These are phyloP conservation scores for Psilocybe azurescens DNA, from an alignment of 768 basidiomycete species.

Conservation along the genomic window DNA sequence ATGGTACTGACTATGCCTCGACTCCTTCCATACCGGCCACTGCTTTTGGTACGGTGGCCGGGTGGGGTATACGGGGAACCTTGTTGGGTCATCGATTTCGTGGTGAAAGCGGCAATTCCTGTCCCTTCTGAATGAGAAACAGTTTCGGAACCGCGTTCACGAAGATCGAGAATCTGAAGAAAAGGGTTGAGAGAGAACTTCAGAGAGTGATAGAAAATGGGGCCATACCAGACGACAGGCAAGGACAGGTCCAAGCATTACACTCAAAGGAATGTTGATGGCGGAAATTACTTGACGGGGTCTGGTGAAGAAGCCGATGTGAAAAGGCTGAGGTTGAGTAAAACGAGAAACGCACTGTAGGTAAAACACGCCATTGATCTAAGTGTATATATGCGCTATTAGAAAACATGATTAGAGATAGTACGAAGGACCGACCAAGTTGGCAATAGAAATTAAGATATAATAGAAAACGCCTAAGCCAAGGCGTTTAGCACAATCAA, in stretches of 20 bases:
- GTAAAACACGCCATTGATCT: conserved; percentile 86
- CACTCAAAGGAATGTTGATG: conserved; percentile 83
- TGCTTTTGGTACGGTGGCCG: conserved; percentile 48
- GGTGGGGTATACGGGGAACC: conserved; percentile 60
- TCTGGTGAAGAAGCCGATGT: conserved; percentile 42
- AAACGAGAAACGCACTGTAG: conserved; percentile 61
- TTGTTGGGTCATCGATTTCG: conserved; percentile 63
- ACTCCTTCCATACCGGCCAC: conserved; percentile 40
- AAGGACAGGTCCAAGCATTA: conserved; percentile 81
- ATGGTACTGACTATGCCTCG: conserved; percentile 56
- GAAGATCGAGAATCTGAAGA: conserved; percentile 76
- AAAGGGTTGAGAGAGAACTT: background rate
- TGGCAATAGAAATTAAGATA: conserved; percentile 84
- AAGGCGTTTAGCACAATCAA: conserved; percentile 1
- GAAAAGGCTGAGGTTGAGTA: conserved; percentile 7
- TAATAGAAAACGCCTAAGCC: conserved; percentile 79
- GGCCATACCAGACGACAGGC: conserved; percentile 73
- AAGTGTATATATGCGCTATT: background rate
- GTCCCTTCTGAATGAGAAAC: conserved; percentile 77
- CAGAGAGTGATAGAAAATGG: background rate
- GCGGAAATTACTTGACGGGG: conserved; percentile 84
- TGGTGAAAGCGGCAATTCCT: conserved; percentile 68
- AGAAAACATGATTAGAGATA: background rate
- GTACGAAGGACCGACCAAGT: conserved; percentile 50
- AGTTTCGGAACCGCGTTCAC: conserved; percentile 82